Evolutionary conservation across 148 eudicot species (phyloP), one percentile per base, ranked within the genome.

Genomic region (Dysphania ambrosioides): DNA sequence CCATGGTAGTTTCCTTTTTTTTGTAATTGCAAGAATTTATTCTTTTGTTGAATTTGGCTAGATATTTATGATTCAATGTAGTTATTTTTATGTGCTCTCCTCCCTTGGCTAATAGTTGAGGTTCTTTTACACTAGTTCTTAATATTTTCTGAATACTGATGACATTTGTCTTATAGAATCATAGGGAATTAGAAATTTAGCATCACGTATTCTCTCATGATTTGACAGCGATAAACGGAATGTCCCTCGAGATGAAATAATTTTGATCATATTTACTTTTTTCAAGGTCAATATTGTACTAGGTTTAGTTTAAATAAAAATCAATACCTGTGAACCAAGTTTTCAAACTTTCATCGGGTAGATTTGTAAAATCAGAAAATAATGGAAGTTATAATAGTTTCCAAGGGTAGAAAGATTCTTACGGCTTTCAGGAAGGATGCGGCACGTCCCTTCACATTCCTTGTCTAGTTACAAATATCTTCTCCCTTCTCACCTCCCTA

Each of bases 1-100:
- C 81, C 1, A 81, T 82, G 94, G 98, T 89, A 57, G 34, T 2
- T 4, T 6, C 0, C 30, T 47, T 51, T 61, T 32, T 13, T 23
- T 47, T 21, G n/a, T n/a, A n/a, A 35, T 23, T 31, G 53, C 31
- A 15, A 27, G 63, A 8, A 2, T 51, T 31, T 11, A 47, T 49
- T 21, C 53, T 13, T 4, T 32, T 29, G 30, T 62, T 23, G 42
- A 13, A 53, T 70, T 51, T 21, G 35, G 18, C 12, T 40, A 38
- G 34, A 40, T 59, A 47, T 16, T 16, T 47, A 36, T n/a, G n/a
- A 1, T 15, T 6, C 9, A 1, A 3, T n/a, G n/a, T n/a, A n/a
- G 16, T 59, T 24, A 59, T 26, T 11, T 0, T 11, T 7, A 53
- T 53, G 58, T 15, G 53, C 53, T 13, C 53, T 21, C 21, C 8